phyloP scores from a whole-genome alignment of 2,329 filamentous ascomycete species.

The Aspergillus niger region DNA sequence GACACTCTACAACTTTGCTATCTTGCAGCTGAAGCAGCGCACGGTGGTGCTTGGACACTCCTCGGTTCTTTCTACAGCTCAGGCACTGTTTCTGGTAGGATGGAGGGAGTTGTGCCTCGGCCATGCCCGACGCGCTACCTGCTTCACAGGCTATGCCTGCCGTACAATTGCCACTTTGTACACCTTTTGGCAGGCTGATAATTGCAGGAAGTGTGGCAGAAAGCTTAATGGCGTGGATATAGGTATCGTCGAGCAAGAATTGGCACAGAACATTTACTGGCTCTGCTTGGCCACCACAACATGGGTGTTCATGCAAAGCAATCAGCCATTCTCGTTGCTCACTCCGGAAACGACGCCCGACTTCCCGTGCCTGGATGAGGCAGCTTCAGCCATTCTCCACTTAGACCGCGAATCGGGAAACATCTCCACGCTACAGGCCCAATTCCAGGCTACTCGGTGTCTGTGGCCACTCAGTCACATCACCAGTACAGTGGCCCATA shows the following conservation, averaged over 20 bases:
- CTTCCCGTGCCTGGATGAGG: constrained; percentile 25
- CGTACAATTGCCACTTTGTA: constrained; percentile 36
- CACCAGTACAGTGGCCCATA: constrained; percentile 7
- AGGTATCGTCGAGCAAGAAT: constrained; percentile 44
- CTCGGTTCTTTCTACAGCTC: neutral
- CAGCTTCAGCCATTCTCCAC: constrained; percentile 18
- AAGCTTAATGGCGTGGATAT: constrained; percentile 47
- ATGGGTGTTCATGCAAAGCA: constrained; percentile 44
- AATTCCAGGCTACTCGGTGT: constrained; percentile 4
- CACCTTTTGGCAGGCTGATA: constrained; percentile 27
- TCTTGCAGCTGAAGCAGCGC: constrained; percentile 31
- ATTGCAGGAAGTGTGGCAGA: constrained; percentile 31
- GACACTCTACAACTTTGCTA: constrained; percentile 29
- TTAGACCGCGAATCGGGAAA: constrained; percentile 23
- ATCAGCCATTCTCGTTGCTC: constrained; percentile 24
- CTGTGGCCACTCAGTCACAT: constrained; percentile 14
- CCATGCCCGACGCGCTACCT: constrained; percentile 34
- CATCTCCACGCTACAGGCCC: constrained; percentile 14
- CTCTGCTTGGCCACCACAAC: constrained; percentile 42
- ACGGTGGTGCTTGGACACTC: constrained; percentile 14
- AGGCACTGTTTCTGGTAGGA: constrained; percentile 6
- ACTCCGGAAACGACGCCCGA: constrained; percentile 15
- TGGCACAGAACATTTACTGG: constrained; percentile 46
- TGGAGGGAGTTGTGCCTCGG: constrained; percentile 13
- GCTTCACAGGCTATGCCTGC: constrained; percentile 39